Evolutionary conservation across 345 rosid species (phyloP).

Genomic region (Pugionium cornutum): DNA sequence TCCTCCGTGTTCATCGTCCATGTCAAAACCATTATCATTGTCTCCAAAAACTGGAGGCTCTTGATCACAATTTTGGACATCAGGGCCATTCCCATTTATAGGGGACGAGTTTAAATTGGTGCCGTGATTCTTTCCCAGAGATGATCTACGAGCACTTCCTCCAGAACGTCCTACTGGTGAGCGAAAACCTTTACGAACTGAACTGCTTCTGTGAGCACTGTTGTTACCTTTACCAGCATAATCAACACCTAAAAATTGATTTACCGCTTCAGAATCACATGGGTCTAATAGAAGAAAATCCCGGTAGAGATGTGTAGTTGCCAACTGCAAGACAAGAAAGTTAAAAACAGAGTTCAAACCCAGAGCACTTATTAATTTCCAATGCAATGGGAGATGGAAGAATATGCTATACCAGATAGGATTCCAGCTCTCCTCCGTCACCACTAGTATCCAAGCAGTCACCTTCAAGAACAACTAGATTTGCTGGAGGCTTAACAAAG

Average conservation of each 20-base stretch:
- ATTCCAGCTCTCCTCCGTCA: slow-evolving; percentile 80
- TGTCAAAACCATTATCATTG: slow-evolving; percentile 46
- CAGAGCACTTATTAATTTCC: slow-evolving; percentile 14
- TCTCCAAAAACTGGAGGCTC: slow-evolving; percentile 46
- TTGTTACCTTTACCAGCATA: slow-evolving; percentile 47
- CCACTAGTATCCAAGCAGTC: slow-evolving; percentile 81
- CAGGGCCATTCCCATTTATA: slow-evolving; percentile 38
- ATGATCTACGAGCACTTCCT: slow-evolving; percentile 61
- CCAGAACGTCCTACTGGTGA: slow-evolving; percentile 65
- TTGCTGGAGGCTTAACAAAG: slow-evolving; percentile 89
- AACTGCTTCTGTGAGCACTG: slow-evolving; percentile 47
- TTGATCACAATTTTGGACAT: slow-evolving; percentile 41
- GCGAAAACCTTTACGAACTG: slow-evolving; percentile 53
- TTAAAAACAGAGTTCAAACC: slow-evolving; percentile 25
- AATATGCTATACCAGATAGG: slow-evolving; percentile 74
- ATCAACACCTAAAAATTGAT: slow-evolving; percentile 52
- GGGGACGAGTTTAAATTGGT: slow-evolving; percentile 49
- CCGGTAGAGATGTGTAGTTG: slow-evolving; percentile 73
- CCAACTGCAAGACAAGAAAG: slow-evolving; percentile 62
- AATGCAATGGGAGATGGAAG: slow-evolving; percentile 24
- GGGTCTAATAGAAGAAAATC: slow-evolving; percentile 89
- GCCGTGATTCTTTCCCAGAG: slow-evolving; percentile 56
- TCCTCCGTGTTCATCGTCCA: slow-evolving; percentile 55
- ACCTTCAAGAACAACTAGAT: slow-evolving; percentile 92
- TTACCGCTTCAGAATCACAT: slow-evolving; percentile 63